Evolutionary conservation across 768 basidiomycete genomes (phyloP), one percentile per base, ranked within the genome.

Genomic region (Epithele typhae): DNA sequence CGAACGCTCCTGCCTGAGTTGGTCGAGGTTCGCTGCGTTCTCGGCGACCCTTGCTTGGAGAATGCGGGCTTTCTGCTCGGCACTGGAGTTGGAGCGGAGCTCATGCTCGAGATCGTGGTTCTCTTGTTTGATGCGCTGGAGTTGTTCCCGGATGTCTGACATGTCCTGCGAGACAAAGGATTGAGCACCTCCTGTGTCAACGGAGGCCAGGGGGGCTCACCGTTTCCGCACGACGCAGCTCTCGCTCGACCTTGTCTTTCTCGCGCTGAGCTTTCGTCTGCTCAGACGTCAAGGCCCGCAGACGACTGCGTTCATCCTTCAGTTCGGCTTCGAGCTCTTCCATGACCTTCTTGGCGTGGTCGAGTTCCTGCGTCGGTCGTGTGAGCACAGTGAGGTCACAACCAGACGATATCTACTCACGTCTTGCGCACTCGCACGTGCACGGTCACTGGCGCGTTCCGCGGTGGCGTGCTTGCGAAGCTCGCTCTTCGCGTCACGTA

Each of bases 1-100:
- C 23, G 83, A 75, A 3, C 88, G 84, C 58, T 93, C 91, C 50
- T 84, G 77, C 18, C 91, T 78, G 25, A 93, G 69, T 24, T 84
- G 79, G 22, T 88, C 80, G 39, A 92, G 86, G 3, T 78, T 77
- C 48, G 79, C 77, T 0, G 71, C 65, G 48, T 90, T 92, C 63
- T 87, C 84, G 10, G 74, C 65, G 10, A 88, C 81, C 46, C 78
- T 83, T 37, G 65, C 68, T 61, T 87, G 82, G 11, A 91, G 73
- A 15, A 79, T 66, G 12, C 84, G 79, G 15, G 81, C 79, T 55
- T 83, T 87, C 59, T 90, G 85, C 55, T 90, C 90, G 2, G 72
- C 78, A 17, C 75, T 84, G 30, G 71, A 68, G 46, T 84, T 88
- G 45, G 88, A 73, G 67, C 85, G 76, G 36, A 91, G 72, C 48